Conservation (phyloP, 352 stramenopile genomes). For the Hyaloperonospora arabidopsidis region DNA sequence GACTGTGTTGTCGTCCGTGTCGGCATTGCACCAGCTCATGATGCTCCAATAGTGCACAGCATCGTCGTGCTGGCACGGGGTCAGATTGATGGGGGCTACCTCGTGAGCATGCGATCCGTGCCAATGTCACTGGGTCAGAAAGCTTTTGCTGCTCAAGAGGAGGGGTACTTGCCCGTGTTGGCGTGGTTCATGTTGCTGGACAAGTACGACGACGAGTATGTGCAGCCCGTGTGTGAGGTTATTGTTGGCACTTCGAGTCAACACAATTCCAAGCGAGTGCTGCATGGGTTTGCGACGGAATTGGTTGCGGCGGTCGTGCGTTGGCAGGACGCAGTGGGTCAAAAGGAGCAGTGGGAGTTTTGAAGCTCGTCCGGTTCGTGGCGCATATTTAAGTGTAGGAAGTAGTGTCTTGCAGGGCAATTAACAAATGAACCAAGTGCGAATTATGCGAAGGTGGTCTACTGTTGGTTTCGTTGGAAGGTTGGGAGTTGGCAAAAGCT, state of each 20-base stretch:
- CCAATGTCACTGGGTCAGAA: slow-evolving; percentile 29
- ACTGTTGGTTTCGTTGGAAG: too few relatives aligned
- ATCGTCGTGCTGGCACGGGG: slow-evolving; percentile 34
- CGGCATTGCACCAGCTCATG: slow-evolving; percentile 20
- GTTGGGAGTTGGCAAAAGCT: too few relatives aligned
- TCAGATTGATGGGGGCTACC: slow-evolving; percentile 40
- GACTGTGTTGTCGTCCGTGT: slow-evolving; percentile 37
- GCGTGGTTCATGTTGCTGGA: slow-evolving; percentile 41
- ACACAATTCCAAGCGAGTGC: slow-evolving; percentile 20
- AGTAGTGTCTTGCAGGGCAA: too few relatives aligned
- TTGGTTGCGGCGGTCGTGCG: slow-evolving; percentile 25
- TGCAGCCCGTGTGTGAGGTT: slow-evolving; percentile 31
- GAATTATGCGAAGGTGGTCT: too few relatives aligned
- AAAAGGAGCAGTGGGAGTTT: slow-evolving; percentile 23
- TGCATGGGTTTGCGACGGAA: slow-evolving; percentile 18
- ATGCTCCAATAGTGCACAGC: slow-evolving; percentile 33
- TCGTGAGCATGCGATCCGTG: slow-evolving; percentile 36
- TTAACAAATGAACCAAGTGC: too few relatives aligned
- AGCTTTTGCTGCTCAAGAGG: slow-evolving; percentile 26
- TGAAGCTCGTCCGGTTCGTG: slow-evolving; percentile 8
- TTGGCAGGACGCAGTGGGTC: slow-evolving; percentile 34
- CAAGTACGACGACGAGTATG: slow-evolving; percentile 28
- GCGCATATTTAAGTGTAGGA: too few relatives aligned
- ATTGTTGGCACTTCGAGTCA: slow-evolving; percentile 27
- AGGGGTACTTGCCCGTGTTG: slow-evolving; percentile 25